A percentile compares a stretch with the other conserved stretches of the same genome.
Conservation (phyloP, 768 basidiomycete genomes). For the Amanita pallidorosea region DNA sequence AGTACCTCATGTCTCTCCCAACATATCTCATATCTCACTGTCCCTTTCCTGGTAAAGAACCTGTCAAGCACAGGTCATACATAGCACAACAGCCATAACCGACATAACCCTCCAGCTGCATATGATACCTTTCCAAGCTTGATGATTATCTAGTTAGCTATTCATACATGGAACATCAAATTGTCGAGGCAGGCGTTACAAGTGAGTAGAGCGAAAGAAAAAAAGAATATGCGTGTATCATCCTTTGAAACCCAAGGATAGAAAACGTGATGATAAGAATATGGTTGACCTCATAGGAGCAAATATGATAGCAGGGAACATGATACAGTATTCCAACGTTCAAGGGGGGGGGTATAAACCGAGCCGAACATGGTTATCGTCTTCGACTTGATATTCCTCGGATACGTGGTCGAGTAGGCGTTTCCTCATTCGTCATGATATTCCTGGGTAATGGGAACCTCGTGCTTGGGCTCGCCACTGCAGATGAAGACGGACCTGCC, state of each 20-base stretch:
- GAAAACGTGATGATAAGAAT: background rate
- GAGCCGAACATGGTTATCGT: constrained; percentile 22
- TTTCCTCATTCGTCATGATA: constrained; percentile 30
- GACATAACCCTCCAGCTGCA: no score
- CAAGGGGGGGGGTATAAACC: background rate
- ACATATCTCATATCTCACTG: no score
- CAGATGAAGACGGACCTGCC: background rate
- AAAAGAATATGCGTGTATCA: background rate
- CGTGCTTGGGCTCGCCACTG: constrained; percentile 15
- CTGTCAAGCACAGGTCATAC: background rate
- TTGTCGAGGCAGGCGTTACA: background rate
- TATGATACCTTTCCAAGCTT: background rate
- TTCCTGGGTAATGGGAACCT: constrained; percentile 17
- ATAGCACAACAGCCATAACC: background rate
- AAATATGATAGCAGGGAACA: background rate
- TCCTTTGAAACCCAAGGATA: background rate
- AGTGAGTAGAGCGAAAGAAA: background rate
- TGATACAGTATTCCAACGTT: background rate
- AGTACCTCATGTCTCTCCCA: no score
- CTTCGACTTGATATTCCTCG: constrained; percentile 31
- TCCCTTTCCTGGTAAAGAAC: no score
- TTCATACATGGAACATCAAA: background rate
- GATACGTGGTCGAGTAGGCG: constrained; percentile 51
- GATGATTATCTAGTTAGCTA: background rate
- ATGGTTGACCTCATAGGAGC: background rate